Percentiles rank a stretch among this genome's conserved stretches.
Conservation (phyloP, 1,284 basidiomycete species). For the Papiliotrema flavescens region DNA sequence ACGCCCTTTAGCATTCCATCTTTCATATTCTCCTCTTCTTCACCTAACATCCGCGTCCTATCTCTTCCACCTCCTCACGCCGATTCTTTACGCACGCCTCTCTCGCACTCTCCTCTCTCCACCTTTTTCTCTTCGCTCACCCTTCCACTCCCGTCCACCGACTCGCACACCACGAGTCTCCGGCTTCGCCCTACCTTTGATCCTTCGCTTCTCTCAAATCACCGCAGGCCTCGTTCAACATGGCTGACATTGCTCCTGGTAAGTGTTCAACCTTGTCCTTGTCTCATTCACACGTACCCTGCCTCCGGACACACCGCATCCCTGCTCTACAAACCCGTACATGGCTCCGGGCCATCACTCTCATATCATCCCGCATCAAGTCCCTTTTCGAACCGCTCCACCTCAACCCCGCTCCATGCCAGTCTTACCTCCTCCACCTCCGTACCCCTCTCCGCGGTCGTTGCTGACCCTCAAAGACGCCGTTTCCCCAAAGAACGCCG, state of each 20-base stretch:
- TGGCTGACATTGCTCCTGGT: slow-evolving; percentile 4
- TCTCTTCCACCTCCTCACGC: slow-evolving; percentile 4
- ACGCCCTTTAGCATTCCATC: neutral
- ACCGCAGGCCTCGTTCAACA: neutral
- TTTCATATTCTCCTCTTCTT: slow-evolving; percentile 1
- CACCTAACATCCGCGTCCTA: neutral
- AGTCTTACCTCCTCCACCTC: neutral
- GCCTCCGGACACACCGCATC: neutral
- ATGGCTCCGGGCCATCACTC: too few relatives aligned
- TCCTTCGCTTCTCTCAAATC: slow-evolving; percentile 5
- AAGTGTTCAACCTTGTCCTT: neutral
- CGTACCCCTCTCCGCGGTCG: slow-evolving; percentile 1
- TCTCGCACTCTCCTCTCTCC: neutral
- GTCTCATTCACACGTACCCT: too few relatives aligned
- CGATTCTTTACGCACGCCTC: slow-evolving; percentile 6
- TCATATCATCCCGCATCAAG: too few relatives aligned
- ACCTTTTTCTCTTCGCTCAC: neutral
- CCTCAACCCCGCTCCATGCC: slow-evolving; percentile 6
- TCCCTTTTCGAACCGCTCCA: neutral
- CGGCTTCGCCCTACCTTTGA: slow-evolving; percentile 1
- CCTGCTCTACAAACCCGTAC: neutral
- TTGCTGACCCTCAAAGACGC: slow-evolving; percentile 32
- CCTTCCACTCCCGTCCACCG: neutral
- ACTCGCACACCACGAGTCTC: neutral
- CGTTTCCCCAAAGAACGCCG: slow-evolving; percentile 11